Percentiles rank a stretch among this genome's conserved stretches.
phyloP scores from a whole-genome alignment of 176 grass and related monocot species.

The Rhynchospora tenuis region DNA sequence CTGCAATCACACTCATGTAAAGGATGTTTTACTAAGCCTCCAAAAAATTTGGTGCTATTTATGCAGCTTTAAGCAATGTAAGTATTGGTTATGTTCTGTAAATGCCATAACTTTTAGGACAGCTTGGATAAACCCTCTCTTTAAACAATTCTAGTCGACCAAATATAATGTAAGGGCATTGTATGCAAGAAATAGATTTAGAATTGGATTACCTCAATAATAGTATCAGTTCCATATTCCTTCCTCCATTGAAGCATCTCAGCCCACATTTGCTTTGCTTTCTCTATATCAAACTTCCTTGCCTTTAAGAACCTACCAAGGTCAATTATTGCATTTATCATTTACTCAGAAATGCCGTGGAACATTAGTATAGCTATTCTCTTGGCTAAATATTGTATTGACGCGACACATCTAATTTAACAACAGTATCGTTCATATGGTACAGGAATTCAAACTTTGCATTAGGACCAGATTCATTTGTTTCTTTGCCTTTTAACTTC shows the following conservation, averaged over 20 bases:
- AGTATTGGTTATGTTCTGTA: not conserved
- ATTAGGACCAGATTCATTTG: not conserved
- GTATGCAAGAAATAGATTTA: not conserved
- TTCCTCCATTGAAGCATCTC: slow-evolving; percentile 98
- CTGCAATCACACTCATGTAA: not conserved
- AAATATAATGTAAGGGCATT: not conserved
- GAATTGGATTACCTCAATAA: slow-evolving; percentile 51
- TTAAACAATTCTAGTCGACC: not conserved
- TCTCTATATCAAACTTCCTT: slow-evolving; percentile 87
- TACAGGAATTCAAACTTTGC: not conserved
- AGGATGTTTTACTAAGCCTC: not conserved
- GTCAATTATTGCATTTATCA: not conserved
- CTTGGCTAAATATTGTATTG: not conserved
- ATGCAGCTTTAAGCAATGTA: not conserved
- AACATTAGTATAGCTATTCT: not conserved
- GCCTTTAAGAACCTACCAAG: slow-evolving; percentile 79
- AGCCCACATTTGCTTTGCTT: slow-evolving; percentile 94
- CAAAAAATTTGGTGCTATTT: not conserved
- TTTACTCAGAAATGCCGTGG: not conserved
- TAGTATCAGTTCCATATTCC: slow-evolving; percentile 79
- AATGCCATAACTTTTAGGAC: not conserved
- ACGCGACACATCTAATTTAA: not conserved
- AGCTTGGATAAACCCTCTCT: not conserved
- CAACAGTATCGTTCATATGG: not conserved
- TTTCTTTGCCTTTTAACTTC: slow-evolving; percentile 7